phyloP scores from a whole-genome alignment of 305 asterid species.

The Fraxinus sp. region DNA sequence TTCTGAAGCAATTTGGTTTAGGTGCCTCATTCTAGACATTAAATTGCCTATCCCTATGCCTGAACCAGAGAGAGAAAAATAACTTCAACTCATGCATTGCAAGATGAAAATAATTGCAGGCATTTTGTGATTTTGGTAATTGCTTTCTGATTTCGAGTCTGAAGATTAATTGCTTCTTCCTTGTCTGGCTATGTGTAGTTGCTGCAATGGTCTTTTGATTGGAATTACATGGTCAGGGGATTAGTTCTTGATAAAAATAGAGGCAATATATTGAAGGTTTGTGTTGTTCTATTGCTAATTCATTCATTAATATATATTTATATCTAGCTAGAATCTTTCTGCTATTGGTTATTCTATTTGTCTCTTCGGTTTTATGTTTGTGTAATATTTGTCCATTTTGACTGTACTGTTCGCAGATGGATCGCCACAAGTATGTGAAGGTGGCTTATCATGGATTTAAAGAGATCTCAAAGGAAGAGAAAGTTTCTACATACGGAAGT shows the following conservation, averaged over 20 bases:
- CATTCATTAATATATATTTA: neutral
- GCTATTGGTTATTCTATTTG: slow-evolving; percentile 11
- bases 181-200: slow-evolving; percentile 51
- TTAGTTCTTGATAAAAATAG: slow-evolving; percentile 92
- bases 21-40: slow-evolving; percentile 13
- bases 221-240: slow-evolving; percentile 99
- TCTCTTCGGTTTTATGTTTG: slow-evolving; percentile 15
- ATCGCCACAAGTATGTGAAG: slow-evolving; percentile 92
- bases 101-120: neutral
- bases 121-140: slow-evolving; percentile 8
- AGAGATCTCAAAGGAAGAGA: slow-evolving; percentile 85
- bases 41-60: neutral
- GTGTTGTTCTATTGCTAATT: slow-evolving; percentile 25
- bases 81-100: neutral
- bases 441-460: slow-evolving; percentile 93
- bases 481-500: slow-evolving; percentile 79
- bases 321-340: neutral
- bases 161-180: slow-evolving; percentile 23
- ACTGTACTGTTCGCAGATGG: slow-evolving; percentile 57
- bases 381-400: slow-evolving; percentile 23
- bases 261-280: slow-evolving; percentile 92
- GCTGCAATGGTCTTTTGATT: slow-evolving; percentile 76
- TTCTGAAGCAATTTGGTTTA: neutral
- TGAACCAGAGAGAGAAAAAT: slow-evolving; percentile 16
- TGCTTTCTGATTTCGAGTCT: slow-evolving; percentile 15